These are phyloP conservation scores for Collybia nuda DNA, from an alignment of 768 basidiomycete genomes.

Conservation along the genomic window DNA sequence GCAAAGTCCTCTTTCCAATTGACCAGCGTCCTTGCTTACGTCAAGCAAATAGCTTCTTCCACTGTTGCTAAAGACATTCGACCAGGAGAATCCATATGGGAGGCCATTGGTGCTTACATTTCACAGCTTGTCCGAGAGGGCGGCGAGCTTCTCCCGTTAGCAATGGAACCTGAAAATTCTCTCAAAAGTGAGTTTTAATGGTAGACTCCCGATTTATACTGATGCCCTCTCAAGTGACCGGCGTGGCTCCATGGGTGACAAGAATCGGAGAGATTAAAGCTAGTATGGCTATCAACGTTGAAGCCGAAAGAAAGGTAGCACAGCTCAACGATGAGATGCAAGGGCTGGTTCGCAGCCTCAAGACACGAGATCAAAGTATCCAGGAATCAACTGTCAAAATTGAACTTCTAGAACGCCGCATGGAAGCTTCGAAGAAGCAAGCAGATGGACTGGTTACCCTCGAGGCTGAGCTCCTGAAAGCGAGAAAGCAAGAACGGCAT, in stretches of 20 bases:
- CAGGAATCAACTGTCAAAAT: slow-evolving; percentile 92
- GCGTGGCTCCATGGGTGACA: slow-evolving; percentile 81
- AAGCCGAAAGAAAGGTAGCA: slow-evolving; percentile 86
- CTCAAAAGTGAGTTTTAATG: slow-evolving; percentile 56
- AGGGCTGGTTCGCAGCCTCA: slow-evolving; percentile 79
- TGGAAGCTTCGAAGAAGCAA: slow-evolving; percentile 90
- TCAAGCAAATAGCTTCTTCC: slow-evolving; percentile 69
- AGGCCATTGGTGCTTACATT: slow-evolving; percentile 70
- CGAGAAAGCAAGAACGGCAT: slow-evolving; percentile 83
- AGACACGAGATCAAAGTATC: slow-evolving; percentile 84
- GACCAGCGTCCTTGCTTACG: slow-evolving; percentile 64
- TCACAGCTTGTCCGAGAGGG: slow-evolving; percentile 70
- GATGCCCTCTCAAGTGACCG: slow-evolving; percentile 48
- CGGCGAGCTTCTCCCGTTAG: slow-evolving; percentile 65
- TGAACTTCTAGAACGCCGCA: slow-evolving; percentile 90
- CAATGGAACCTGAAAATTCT: slow-evolving; percentile 75
- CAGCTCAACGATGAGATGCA: slow-evolving; percentile 90
- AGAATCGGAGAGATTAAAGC: slow-evolving; percentile 84
- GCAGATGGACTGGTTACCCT: slow-evolving; percentile 81
- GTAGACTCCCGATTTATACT: not conserved
- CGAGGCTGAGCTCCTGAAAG: slow-evolving; percentile 76
- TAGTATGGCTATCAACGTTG: slow-evolving; percentile 80
- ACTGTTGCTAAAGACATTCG: slow-evolving; percentile 69
- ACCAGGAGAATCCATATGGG: slow-evolving; percentile 72
- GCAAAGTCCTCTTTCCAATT: slow-evolving; percentile 81